These are phyloP conservation scores for Heterobasidion occidentale DNA, from an alignment of 1,284 basidiomycete genomes.

Conservation along the genomic window DNA sequence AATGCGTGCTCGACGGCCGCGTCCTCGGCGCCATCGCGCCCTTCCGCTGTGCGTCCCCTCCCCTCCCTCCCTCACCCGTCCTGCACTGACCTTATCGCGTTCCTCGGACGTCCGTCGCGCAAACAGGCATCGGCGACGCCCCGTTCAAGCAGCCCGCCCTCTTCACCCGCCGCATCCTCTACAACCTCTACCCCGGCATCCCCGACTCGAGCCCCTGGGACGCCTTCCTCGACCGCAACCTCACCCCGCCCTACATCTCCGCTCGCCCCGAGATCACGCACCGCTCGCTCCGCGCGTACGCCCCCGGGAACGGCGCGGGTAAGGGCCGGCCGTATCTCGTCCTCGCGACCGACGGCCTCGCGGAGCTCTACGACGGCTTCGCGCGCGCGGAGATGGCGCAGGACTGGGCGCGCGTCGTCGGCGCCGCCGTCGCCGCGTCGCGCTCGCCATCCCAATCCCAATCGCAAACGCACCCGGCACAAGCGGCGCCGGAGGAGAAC, in stretches of 20 bases:
- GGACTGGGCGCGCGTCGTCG: constrained; percentile 38
- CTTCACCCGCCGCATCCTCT: constrained; percentile 60
- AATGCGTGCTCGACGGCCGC: constrained; percentile 50
- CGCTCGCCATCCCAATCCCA: background rate
- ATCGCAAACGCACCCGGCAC: background rate
- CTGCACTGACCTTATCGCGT: background rate
- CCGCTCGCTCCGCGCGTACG: constrained; percentile 26
- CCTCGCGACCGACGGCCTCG: constrained; percentile 60
- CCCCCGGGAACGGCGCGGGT: too few species aligned
- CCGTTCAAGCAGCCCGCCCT: constrained; percentile 65
- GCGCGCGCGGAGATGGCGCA: constrained; percentile 35
- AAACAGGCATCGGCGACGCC: constrained; percentile 55
- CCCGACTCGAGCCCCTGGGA: constrained; percentile 56
- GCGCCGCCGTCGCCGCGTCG: constrained; percentile 1
- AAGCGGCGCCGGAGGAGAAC: constrained; percentile 21
- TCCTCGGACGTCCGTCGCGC: background rate
- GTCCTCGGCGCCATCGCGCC: constrained; percentile 67
- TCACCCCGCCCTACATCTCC: constrained; percentile 63
- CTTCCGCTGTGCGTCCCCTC: constrained; percentile 47
- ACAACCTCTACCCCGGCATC: constrained; percentile 57
- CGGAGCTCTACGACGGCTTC: constrained; percentile 46
- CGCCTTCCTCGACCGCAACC: constrained; percentile 51
- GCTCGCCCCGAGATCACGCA: constrained; percentile 56
- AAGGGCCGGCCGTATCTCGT: constrained; percentile 33
- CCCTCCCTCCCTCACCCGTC: background rate